Percentiles rank a stretch among this genome's conserved stretches.
Conservation (phyloP, 768 basidiomycete species). For the Tubosaeta brunneosetosa region DNA sequence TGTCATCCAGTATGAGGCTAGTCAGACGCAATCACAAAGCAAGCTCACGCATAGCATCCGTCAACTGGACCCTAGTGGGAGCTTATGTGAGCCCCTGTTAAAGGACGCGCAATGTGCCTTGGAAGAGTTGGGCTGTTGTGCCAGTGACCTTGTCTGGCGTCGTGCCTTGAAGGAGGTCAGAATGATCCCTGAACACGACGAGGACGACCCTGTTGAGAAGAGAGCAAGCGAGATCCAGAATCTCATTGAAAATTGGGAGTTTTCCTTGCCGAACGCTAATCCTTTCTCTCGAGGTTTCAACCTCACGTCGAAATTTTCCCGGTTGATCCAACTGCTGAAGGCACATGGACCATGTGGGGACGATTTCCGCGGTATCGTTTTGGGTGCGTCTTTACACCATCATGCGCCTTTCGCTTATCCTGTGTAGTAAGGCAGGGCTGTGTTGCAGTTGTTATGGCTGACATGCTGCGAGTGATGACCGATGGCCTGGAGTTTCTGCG, state of each 20-base stretch:
- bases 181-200: constrained; percentile 31
- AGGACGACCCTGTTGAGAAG: constrained; percentile 29
- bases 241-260: constrained; percentile 56
- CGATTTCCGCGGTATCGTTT: constrained; percentile 60
- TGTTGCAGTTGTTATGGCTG: constrained; percentile 54
- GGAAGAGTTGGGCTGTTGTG: constrained; percentile 60
- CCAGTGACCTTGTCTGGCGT: constrained; percentile 68
- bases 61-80: constrained; percentile 38
- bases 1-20: constrained; percentile 50
- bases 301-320: constrained; percentile 62
- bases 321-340: constrained; percentile 55
- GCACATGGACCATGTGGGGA: constrained; percentile 50
- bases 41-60: constrained; percentile 45
- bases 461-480: constrained; percentile 51
- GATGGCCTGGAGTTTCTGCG: constrained; percentile 52
- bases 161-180: constrained; percentile 40
- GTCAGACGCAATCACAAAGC: constrained; percentile 33
- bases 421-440: constrained; percentile 47
- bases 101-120: constrained; percentile 43
- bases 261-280: constrained; percentile 60
- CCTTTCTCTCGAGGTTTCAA: constrained; percentile 56
- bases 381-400: constrained; percentile 43
- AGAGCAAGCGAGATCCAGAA: constrained; percentile 28
- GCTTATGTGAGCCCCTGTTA: constrained; percentile 40
- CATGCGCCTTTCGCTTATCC: constrained; percentile 33